A percentile compares a stretch with the other conserved stretches of the same genome.
phyloP scores from a whole-genome alignment of 345 rosid species.

The Lagerstroemia speciosa region DNA sequence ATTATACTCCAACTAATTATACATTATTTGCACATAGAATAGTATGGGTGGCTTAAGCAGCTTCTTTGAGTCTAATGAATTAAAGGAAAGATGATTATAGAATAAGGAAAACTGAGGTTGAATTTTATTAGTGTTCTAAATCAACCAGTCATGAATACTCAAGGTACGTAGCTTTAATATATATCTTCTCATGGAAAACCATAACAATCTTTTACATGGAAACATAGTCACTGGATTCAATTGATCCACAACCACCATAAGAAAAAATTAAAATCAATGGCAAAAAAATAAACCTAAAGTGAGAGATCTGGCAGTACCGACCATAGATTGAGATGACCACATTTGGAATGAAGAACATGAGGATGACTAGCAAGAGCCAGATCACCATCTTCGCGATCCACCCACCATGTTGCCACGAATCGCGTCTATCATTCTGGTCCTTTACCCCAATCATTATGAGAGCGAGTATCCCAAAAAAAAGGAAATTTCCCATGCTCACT shows the following conservation, averaged over 20 bases:
- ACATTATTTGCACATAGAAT: not conserved
- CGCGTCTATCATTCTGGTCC: constrained; percentile 87
- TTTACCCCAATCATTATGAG: constrained; percentile 89
- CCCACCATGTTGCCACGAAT: constrained; percentile 94
- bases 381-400: constrained; percentile 82
- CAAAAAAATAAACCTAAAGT: not conserved
- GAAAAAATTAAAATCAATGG: not conserved
- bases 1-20: not conserved
- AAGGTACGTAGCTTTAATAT: not conserved
- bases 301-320: constrained; percentile 18
- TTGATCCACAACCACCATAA: not conserved
- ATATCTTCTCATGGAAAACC: not conserved
- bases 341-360: constrained; percentile 87
- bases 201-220: no score
- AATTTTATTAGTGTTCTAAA: not conserved
- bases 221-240: not conserved
- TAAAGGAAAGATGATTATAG: not conserved
- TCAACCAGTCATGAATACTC: not conserved
- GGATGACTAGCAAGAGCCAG: constrained; percentile 74
- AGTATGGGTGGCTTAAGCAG: not conserved
- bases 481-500: constrained; percentile 82
- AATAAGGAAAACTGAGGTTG: not conserved
- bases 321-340: constrained; percentile 65
- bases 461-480: constrained; percentile 62
- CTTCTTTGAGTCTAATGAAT: not conserved